A percentile compares a stretch with the other conserved stretches of the same genome.
phyloP scores from a whole-genome alignment of 371 early-diverging fungal genomes.

The Capillidium heterosporum region DNA sequence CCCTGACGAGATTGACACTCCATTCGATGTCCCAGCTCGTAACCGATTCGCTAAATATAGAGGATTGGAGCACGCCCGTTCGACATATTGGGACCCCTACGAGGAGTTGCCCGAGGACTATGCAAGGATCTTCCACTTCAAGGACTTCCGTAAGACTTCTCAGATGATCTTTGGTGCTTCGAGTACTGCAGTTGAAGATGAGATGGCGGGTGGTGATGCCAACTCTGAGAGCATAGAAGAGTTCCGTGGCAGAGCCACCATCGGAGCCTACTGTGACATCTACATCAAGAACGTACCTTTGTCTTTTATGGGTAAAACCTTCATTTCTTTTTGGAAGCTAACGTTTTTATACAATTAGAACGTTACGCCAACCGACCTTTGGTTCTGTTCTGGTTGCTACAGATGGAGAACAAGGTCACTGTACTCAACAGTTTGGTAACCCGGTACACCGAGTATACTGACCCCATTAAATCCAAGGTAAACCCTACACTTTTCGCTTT shows the following conservation, averaged over 20 bases:
- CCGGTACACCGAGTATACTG: slow-evolving; percentile 49
- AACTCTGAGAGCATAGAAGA: too few relatives aligned
- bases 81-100: slow-evolving; percentile 93
- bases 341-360: neutral
- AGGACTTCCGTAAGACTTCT: slow-evolving; percentile 62
- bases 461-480: slow-evolving; percentile 50
- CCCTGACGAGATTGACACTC: slow-evolving; percentile 94
- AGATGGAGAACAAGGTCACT: slow-evolving; percentile 86
- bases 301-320: slow-evolving; percentile 25
- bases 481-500: neutral
- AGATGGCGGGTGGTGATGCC: slow-evolving; percentile 3
- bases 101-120: slow-evolving; percentile 93
- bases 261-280: slow-evolving; percentile 43
- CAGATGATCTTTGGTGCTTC: slow-evolving; percentile 42
- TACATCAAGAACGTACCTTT: slow-evolving; percentile 50
- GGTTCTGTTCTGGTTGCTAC: slow-evolving; percentile 65
- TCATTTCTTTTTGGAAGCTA: neutral
- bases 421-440: slow-evolving; percentile 59
- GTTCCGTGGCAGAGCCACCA: slow-evolving; percentile 15
- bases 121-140: slow-evolving; percentile 84
- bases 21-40: slow-evolving; percentile 63
- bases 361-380: slow-evolving; percentile 26
- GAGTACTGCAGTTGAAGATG: slow-evolving; percentile 11
- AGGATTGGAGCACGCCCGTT: slow-evolving; percentile 80
- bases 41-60: slow-evolving; percentile 81